phyloP scores from a whole-genome alignment of 768 basidiomycete genomes.

The Megacollybia marginata region DNA sequence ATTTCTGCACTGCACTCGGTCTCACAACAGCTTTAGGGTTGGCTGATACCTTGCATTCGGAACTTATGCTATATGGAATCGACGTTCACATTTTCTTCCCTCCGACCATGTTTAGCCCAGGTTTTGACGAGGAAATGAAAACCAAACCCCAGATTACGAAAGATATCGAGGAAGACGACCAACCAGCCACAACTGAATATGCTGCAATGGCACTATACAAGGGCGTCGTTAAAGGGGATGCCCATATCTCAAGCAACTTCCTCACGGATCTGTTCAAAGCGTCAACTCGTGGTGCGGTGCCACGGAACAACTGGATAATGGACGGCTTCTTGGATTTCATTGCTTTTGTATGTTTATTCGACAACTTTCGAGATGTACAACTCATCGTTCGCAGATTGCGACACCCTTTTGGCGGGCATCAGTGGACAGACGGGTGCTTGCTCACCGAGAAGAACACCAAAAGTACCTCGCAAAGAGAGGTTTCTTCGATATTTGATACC shows the following conservation, averaged over 20 bases:
- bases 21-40: conserved; percentile 42
- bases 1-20: not conserved
- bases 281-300: conserved; percentile 56
- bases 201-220: conserved; percentile 53
- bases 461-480: conserved; percentile 35
- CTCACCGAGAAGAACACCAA: conserved; percentile 39
- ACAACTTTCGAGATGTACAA: conserved; percentile 1
- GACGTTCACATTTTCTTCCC: conserved; percentile 79
- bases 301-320: conserved; percentile 49
- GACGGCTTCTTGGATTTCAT: conserved; percentile 44
- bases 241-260: conserved; percentile 71
- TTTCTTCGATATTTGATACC: conserved; percentile 24
- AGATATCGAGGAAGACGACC: conserved; percentile 72
- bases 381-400: conserved; percentile 30
- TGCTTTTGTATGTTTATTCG: conserved; percentile 33
- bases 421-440: conserved; percentile 39
- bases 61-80: conserved; percentile 72
- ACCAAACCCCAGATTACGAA: conserved; percentile 69
- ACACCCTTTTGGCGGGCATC: conserved; percentile 44
- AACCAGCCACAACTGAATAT: conserved; percentile 52
- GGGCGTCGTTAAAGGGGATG: conserved; percentile 62
- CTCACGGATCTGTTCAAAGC: conserved; percentile 62
- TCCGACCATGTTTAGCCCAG: conserved; percentile 71
- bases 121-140: conserved; percentile 37
- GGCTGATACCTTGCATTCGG: conserved; percentile 76